Conservation (phyloP, 2,329 filamentous ascomycete species). For the Neopestalotiopsis sp. region DNA sequence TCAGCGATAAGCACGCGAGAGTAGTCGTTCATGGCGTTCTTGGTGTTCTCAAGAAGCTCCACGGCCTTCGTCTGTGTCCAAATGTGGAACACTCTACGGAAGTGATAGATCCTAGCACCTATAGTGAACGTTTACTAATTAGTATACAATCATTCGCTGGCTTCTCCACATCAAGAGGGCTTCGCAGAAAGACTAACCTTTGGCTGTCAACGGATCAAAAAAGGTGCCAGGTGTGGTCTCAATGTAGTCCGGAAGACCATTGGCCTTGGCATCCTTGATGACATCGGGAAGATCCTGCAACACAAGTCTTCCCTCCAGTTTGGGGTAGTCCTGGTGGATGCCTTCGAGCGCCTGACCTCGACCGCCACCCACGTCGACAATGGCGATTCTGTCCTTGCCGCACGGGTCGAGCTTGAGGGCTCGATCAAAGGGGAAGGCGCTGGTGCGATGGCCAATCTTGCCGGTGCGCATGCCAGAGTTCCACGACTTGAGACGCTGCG, state of each 20-base stretch:
- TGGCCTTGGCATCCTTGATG: neutral
- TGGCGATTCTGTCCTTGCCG: neutral
- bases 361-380: neutral
- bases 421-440: neutral
- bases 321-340: neutral
- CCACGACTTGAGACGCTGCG: no score
- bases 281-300: neutral
- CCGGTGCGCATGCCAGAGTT: no score
- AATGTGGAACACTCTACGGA: conserved; percentile 42
- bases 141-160: no score
- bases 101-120: conserved; percentile 35
- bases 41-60: conserved; percentile 38
- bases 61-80: conserved; percentile 35
- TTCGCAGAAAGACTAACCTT: no score
- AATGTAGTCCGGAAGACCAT: neutral
- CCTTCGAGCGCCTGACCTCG: neutral
- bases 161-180: no score
- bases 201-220: neutral
- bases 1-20: conserved; percentile 48
- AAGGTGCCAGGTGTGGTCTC: neutral
- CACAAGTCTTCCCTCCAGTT: neutral
- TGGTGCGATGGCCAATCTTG: no score
- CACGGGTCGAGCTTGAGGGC: neutral
- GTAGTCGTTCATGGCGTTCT: conserved; percentile 37
- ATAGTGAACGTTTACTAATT: no score